Base-by-base conservation (phyloP, 1,284 basidiomycete genomes). In the Cryptococcus depauperatus region DNA sequence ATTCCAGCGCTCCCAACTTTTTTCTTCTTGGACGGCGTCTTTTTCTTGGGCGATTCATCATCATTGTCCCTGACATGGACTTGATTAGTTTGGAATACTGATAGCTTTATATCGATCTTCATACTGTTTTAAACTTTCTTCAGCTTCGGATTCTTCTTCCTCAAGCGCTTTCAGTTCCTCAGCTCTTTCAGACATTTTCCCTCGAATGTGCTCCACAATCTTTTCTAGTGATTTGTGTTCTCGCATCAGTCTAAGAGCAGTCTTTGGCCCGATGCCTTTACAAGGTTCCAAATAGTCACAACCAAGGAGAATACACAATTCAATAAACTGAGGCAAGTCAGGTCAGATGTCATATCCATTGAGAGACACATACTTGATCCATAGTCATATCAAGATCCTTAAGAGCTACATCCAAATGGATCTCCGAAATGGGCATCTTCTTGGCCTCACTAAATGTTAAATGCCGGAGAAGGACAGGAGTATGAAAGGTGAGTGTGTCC, bases 401-500 rank as follows among this genome's bases (percentile, higher is more conserved):
- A 1, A 98, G 75, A 0, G 84, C 91, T 44, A 80, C 80, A 48
- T 83, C 70, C 2, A 99, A 81, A 55, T 80, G 80, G 51, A 98
- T 90, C 64, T 97, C 90, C 55, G 82, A 85, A 56, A 98, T 97
- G n/a, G 95, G 93, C 58, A 88, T 82, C 68, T 97, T 98, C 70
- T 95, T 92, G 22, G 91, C 91, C 67, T 98, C 95, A n/a, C 88
- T 92, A 69, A 97, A 96, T 6, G 95, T 99, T 43, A 99, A 79
- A 70, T 97, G 93, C 38, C 93, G 88, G 55, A 88, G 83, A 8
- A 99, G 77, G 43, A 95, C 83, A 0, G 93, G 92, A 1, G 93
- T 75, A 56, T 81, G 78, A 74, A 99, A 99, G 0, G 95, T 99
- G 35, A 99, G 79, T 3, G 95, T 99, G 62, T 98, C 95, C 95